Base-by-base conservation (phyloP, 2,329 filamentous ascomycete species). In the Thermothelomyces thermophilus region DNA sequence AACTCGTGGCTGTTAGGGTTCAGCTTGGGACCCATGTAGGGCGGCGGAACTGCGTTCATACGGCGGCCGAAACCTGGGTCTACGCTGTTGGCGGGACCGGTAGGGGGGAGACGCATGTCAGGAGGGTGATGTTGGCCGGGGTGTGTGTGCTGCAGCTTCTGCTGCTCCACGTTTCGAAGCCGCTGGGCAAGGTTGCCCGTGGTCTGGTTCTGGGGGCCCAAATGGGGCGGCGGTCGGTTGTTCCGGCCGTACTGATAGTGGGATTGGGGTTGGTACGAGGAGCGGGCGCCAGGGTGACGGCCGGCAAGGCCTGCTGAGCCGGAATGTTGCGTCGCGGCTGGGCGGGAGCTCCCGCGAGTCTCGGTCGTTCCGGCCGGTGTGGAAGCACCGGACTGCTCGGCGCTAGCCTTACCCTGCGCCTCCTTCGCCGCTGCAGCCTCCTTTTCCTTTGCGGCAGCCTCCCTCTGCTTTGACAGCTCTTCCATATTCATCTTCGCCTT, bases 401-500 rank as follows among this genome's bases (percentile, higher is more conserved):
- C 42, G 30, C 70, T 63, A 7, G 70, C 58, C 16, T 68, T 58
- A n/a, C 72, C 63, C 46, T 75, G 71, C 63, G 82, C 82, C 48
- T 78, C 72, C 59, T 81, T 76, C 3, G 41, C 31, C 48, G 67
- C 33, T 34, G 71, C 69, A 5, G 66, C 63, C 47, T 68, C 64
- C 63, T 70, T 81, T 65, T 61, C 71, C 60, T 60, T 71, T 7
- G 41, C n/a, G 48, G 67, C 47, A 30, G 71, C 70, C 7, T 70
- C 81, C 60, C 70, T 81, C 65, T 61, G 71, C 59, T 59, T 71
- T 11, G 69, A 66, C n/a, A 78, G 68, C 55, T 83, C 79, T 55
- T 88, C 83, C 2, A 82, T 83, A 58, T 91, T 85, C 62, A 82
- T 80, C 53, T 87, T 82, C 1, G 89, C 89, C 67, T 90, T 94